Percentiles rank a stretch among this genome's conserved stretches.
Conservation (phyloP, 106 monocot genomes). For the Vanilla planifolia region DNA sequence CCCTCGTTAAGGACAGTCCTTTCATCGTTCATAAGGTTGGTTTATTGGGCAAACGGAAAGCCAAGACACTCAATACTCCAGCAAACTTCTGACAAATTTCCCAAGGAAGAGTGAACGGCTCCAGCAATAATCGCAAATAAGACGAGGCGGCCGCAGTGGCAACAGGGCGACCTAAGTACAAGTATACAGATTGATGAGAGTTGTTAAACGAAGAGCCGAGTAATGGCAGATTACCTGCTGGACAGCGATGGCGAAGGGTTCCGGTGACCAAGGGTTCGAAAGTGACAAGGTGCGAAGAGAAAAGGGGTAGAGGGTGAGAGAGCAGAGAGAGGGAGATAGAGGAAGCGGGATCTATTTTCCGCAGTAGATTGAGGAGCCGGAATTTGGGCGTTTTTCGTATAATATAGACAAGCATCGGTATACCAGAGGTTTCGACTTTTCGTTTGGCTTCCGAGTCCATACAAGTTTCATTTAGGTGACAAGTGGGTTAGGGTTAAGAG, state of each 20-base stretch:
- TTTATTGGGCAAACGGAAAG: not conserved
- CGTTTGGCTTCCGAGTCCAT: too few species aligned
- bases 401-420: too few species aligned
- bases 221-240: not conserved
- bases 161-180: not conserved
- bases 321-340: conserved; percentile 4
- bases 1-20: conserved; percentile 3
- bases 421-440: too few species aligned
- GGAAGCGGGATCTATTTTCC: not conserved
- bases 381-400: too few species aligned
- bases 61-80: conserved; percentile 4
- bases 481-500: too few species aligned
- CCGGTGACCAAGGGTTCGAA: not conserved
- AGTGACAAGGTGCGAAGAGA: not conserved
- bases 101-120: not conserved
- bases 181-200: too few species aligned
- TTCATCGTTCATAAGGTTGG: conserved; percentile 12
- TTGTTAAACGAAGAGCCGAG: not conserved
- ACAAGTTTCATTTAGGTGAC: too few species aligned
- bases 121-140: not conserved
- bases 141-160: not conserved
- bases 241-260: not conserved
- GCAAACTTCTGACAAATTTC: not conserved
- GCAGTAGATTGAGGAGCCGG: conserved; percentile 3
- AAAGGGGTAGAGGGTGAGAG: conserved; percentile 1